A percentile compares a stretch with the other conserved stretches of the same genome.
Evolutionary conservation across 441 rosid species (phyloP).

Genomic region (Brassica balearica): DNA sequence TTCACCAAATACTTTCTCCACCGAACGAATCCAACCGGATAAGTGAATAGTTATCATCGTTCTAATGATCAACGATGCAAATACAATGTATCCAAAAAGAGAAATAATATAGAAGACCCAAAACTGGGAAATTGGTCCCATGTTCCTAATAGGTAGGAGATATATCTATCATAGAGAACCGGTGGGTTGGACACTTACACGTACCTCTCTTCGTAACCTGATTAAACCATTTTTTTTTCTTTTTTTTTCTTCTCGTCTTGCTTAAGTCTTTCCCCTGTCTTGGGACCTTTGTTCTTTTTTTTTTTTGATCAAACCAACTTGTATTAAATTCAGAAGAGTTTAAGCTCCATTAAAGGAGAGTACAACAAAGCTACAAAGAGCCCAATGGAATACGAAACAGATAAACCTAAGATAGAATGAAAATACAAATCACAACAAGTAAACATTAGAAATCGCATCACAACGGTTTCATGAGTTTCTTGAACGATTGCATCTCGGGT

Average conservation of each 20-base stretch:
- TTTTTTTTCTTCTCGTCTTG: conserved; percentile 13
- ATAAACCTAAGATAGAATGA: too few relatives aligned
- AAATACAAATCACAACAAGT: too few relatives aligned
- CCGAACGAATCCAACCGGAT: neutral
- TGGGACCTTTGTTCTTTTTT: conserved; percentile 10
- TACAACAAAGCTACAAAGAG: too few relatives aligned
- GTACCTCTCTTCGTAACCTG: conserved; percentile 37
- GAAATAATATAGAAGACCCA: conserved; percentile 21
- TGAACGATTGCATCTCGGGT: too few relatives aligned
- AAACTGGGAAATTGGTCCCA: conserved; percentile 40
- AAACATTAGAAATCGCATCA: too few relatives aligned
- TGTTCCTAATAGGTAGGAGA: conserved; percentile 45
- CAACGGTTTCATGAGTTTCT: too few relatives aligned
- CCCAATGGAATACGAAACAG: too few relatives aligned
- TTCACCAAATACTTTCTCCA: neutral
- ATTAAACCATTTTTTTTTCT: neutral
- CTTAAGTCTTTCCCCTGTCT: conserved; percentile 7
- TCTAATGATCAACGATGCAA: conserved; percentile 1
- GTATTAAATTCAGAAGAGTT: neutral
- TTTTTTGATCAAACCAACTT: neutral
- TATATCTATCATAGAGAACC: conserved; percentile 35
- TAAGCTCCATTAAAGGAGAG: neutral
- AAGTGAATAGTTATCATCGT: conserved; percentile 2
- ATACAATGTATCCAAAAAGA: conserved; percentile 25
- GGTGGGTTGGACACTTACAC: conserved; percentile 38